Conservation (phyloP, 257 asterid species). For the Coffea canephora region DNA sequence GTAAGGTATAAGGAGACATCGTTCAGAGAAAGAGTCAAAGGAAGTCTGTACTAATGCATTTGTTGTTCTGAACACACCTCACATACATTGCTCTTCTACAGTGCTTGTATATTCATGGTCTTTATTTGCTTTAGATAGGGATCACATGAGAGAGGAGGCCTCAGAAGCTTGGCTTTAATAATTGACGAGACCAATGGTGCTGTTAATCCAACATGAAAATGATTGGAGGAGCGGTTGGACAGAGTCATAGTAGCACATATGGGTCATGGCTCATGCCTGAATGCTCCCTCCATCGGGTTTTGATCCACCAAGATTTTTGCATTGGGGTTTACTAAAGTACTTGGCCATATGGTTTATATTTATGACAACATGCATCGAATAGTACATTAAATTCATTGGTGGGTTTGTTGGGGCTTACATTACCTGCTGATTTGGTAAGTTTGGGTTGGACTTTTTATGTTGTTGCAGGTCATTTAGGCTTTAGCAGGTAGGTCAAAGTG, state of each 20-base stretch:
- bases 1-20: conserved; percentile 21
- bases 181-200: not conserved
- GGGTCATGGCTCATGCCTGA: conserved; percentile 12
- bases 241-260: not conserved
- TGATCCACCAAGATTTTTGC: conserved; percentile 7
- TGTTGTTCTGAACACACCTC: not conserved
- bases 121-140: conserved; percentile 9
- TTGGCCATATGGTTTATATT: not conserved
- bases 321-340: conserved; percentile 10
- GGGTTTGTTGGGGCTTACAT: not conserved
- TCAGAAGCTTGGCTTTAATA: conserved; percentile 11
- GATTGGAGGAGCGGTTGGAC: conserved; percentile 23
- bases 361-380: conserved; percentile 8
- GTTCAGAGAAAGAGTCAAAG: conserved; percentile 17
- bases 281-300: conserved; percentile 8
- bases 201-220: conserved; percentile 15
- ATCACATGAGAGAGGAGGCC: conserved; percentile 10
- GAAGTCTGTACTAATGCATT: conserved; percentile 2
- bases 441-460: conserved; percentile 23
- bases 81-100: not conserved
- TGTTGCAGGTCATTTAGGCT: conserved; percentile 12
- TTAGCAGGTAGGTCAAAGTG: conserved; percentile 9
- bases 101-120: not conserved
- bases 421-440: conserved; percentile 18
- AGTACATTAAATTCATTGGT: conserved; percentile 11